Conservation (phyloP, 495 filamentous ascomycete genomes). For the Hyphodiscus hymeniophilus region DNA sequence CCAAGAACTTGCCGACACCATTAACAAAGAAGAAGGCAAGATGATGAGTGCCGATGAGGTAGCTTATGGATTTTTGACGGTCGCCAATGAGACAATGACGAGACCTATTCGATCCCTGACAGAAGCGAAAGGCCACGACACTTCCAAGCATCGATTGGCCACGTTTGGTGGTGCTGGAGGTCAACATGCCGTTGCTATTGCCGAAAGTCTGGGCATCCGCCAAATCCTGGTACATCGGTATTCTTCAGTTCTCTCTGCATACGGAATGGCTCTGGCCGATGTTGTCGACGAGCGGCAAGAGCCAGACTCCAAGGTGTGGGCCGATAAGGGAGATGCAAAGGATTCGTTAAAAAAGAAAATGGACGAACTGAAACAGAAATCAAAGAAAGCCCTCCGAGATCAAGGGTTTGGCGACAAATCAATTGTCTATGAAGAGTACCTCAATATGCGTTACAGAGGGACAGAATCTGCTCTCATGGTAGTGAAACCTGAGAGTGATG, state of each 20-base stretch:
- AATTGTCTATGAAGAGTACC: constrained; percentile 78
- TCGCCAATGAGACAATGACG: constrained; percentile 95
- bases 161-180: constrained; percentile 94
- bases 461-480: constrained; percentile 88
- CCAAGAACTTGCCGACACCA: constrained; percentile 64
- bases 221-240: constrained; percentile 88
- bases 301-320: constrained; percentile 78
- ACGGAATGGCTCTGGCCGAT: constrained; percentile 94
- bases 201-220: constrained; percentile 74
- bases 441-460: constrained; percentile 83
- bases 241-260: constrained; percentile 90
- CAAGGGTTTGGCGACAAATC: constrained; percentile 68
- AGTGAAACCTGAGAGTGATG: constrained; percentile 51
- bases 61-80: constrained; percentile 81
- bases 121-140: constrained; percentile 89
- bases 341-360: constrained; percentile 46
- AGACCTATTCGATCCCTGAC: constrained; percentile 87
- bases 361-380: constrained; percentile 59
- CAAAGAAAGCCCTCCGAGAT: constrained; percentile 50
- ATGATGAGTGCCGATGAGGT: constrained; percentile 81
- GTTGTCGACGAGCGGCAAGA: constrained; percentile 90
- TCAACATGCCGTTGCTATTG: constrained; percentile 94
- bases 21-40: constrained; percentile 54
- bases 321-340: constrained; percentile 43
- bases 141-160: constrained; percentile 78